A percentile compares a stretch with the other conserved stretches of the same genome.
phyloP scores from a whole-genome alignment of 371 early-diverging fungal genomes.

The Mucor piriformis region DNA sequence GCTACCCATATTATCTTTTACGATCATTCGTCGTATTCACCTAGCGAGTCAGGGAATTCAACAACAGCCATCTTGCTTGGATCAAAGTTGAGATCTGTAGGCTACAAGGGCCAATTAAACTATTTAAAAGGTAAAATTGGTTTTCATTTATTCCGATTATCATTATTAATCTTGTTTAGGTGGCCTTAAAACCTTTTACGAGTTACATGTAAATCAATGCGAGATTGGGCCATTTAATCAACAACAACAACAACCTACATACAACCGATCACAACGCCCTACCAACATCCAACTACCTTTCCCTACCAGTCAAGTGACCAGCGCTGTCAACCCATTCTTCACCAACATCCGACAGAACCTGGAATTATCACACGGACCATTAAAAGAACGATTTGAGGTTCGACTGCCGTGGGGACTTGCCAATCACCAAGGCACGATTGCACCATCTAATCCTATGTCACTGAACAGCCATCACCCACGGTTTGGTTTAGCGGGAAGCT shows the following conservation, averaged over 20 bases:
- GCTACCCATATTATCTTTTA: constrained; percentile 50
- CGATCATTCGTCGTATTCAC: constrained; percentile 42
- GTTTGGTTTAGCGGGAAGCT: constrained; percentile 24
- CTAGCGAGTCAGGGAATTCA: constrained; percentile 40
- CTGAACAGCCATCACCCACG: constrained; percentile 13
- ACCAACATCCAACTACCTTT: not conserved
- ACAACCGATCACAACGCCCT: not conserved
- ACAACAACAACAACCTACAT: not conserved
- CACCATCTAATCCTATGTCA: not conserved
- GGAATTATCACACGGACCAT: constrained; percentile 33
- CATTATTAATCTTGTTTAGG: constrained; percentile 16
- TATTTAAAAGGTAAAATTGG: constrained; percentile 26
- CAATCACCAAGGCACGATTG: constrained; percentile 5
- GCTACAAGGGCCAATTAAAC: constrained; percentile 21
- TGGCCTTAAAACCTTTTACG: constrained; percentile 31
- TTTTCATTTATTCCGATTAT: not conserved
- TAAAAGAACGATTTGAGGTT: constrained; percentile 35
- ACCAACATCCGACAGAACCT: constrained; percentile 42
- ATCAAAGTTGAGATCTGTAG: constrained; percentile 16
- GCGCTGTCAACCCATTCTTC: constrained; percentile 34
- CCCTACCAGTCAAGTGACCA: not conserved
- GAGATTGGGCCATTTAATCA: constrained; percentile 1
- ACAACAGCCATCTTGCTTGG: constrained; percentile 36
- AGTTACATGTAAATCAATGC: constrained; percentile 27
- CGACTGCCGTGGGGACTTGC: constrained; percentile 22